These are phyloP conservation scores for Endoconidiophora laricicola DNA, from an alignment of 2,329 filamentous ascomycete species.

Conservation along the genomic window DNA sequence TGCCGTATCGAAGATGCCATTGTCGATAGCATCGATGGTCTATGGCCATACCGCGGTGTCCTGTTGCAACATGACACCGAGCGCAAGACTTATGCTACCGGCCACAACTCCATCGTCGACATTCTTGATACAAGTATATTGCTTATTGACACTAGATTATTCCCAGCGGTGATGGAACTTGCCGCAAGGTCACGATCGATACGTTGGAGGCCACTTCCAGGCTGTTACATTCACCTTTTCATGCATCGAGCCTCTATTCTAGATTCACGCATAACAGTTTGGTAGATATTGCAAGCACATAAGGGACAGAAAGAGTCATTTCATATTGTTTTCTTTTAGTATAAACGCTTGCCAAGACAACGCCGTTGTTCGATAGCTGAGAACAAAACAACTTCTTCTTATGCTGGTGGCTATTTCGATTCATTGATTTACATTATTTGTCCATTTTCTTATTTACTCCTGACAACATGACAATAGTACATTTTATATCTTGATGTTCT, in stretches of 20 bases:
- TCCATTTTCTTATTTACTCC: too few species aligned
- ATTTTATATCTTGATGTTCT: too few species aligned
- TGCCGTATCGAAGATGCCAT: conserved; percentile 33
- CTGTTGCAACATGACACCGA: conserved; percentile 26
- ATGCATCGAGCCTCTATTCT: conserved; percentile 16
- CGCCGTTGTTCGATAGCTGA: too few species aligned
- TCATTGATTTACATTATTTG: too few species aligned
- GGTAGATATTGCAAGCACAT: too few species aligned
- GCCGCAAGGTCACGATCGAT: conserved; percentile 28
- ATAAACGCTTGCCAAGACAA: too few species aligned
- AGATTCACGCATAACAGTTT: background rate
- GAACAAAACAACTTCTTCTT: too few species aligned
- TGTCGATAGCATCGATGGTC: conserved; percentile 21
- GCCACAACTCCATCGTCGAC: conserved; percentile 29
- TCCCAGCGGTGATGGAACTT: conserved; percentile 27
- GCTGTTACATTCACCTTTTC: conserved; percentile 22
- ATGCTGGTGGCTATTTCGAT: too few species aligned
- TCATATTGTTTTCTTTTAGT: too few species aligned
- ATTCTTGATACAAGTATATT: conserved; percentile 33
- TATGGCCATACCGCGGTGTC: conserved; percentile 29
- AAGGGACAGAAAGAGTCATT: too few species aligned
- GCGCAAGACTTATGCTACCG: conserved; percentile 27
- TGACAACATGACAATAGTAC: too few species aligned
- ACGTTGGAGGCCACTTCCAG: conserved; percentile 23
- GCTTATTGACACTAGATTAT: conserved; percentile 32